These are phyloP conservation scores for Chaetothyriales sp. DNA, from an alignment of 2,329 filamentous ascomycete species.

Conservation along the genomic window DNA sequence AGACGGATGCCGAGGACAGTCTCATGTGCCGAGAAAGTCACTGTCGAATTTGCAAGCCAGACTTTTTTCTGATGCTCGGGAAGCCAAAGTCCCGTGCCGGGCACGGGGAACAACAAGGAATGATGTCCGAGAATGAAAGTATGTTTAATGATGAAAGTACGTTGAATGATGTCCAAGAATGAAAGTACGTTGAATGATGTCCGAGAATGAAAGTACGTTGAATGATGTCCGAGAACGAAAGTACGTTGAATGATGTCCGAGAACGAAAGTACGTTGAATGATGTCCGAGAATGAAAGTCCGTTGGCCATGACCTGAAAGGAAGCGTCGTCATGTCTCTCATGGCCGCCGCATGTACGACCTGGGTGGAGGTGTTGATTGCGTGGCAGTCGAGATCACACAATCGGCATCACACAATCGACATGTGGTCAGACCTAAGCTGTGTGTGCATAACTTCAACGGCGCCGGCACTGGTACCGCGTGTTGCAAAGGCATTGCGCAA, in stretches of 20 bases:
- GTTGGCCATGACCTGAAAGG: neutral
- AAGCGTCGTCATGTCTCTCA: neutral
- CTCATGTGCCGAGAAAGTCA: too few relatives aligned
- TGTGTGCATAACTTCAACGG: neutral
- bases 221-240: too few relatives aligned
- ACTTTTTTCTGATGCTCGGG: neutral
- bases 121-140: neutral
- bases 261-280: too few relatives aligned
- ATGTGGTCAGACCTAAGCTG: neutral
- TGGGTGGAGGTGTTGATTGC: neutral
- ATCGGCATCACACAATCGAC: too few relatives aligned
- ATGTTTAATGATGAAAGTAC: neutral
- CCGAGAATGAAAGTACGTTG: neutral
- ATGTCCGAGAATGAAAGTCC: too few relatives aligned
- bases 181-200: neutral
- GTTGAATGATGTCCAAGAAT: too few relatives aligned
- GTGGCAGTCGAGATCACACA: neutral
- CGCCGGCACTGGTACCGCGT: too few relatives aligned
- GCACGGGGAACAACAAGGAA: too few relatives aligned
- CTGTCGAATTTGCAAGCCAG: too few relatives aligned
- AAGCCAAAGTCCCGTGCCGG: neutral
- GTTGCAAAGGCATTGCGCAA: neutral
- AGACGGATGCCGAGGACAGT: too few relatives aligned
- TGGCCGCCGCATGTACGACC: neutral
- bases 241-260: neutral